Evolutionary conservation across 2,329 filamentous ascomycete species (phyloP).

Genomic region (Mollisia scopiformis): DNA sequence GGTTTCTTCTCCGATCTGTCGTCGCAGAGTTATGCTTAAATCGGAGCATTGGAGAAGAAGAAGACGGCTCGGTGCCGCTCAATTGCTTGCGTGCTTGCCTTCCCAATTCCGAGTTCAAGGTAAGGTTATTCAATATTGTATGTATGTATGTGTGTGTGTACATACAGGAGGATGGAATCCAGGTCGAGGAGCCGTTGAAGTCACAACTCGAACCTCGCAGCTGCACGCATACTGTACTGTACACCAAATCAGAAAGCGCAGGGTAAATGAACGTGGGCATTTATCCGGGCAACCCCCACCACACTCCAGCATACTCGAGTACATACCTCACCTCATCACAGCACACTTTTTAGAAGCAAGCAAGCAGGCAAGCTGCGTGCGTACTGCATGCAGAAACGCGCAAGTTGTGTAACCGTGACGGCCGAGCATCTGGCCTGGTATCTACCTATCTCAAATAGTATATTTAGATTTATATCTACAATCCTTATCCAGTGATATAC

Average conservation of each 20-base stretch:
- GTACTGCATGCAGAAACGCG: not conserved
- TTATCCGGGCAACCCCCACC: not conserved
- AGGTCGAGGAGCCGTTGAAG: not conserved
- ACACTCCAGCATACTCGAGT: not conserved
- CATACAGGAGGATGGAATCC: not conserved
- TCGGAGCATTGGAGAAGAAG: not conserved
- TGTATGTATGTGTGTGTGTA: not conserved
- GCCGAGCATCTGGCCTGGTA: not conserved
- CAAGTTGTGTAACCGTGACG: not conserved
- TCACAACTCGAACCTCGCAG: not conserved
- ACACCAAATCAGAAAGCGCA: too few relatives aligned
- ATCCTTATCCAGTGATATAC: too few relatives aligned
- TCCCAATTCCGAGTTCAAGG: too few relatives aligned
- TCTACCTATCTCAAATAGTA: not conserved
- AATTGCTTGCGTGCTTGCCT: too few relatives aligned
- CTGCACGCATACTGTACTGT: too few relatives aligned
- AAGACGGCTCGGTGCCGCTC: too few relatives aligned
- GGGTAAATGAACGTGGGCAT: not conserved
- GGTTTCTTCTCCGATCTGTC: too few relatives aligned
- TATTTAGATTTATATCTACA: not conserved
- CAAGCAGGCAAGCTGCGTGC: too few relatives aligned
- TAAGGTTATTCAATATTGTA: too few relatives aligned
- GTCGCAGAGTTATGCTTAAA: not conserved
- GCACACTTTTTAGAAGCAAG: too few relatives aligned
- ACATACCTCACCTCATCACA: too few relatives aligned